Percentiles rank a stretch among this genome's conserved stretches.
These are phyloP conservation scores for Colletotrichum noveboracense DNA, from an alignment of 2,329 filamentous ascomycete species.

Conservation along the genomic window DNA sequence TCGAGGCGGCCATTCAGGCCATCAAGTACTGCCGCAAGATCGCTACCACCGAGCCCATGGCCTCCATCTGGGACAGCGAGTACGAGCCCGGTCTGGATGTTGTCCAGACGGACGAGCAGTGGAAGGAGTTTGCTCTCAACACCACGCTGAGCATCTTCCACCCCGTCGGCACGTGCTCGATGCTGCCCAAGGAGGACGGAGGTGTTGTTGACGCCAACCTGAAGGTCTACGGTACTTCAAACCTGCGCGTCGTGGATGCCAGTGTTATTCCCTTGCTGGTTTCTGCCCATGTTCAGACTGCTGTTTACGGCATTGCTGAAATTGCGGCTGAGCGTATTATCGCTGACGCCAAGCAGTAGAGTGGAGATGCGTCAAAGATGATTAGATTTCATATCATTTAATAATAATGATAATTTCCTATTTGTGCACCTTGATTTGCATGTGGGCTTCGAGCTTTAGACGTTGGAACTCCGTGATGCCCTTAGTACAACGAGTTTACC, in stretches of 20 bases:
- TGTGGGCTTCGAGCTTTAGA: not conserved
- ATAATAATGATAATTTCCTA: not conserved
- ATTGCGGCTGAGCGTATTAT: slow-evolving; percentile 39
- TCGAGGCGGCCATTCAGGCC: slow-evolving; percentile 33
- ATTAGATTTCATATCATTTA: not conserved
- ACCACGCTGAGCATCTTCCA: slow-evolving; percentile 38
- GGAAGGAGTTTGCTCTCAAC: slow-evolving; percentile 22
- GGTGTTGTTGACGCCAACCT: slow-evolving; percentile 50
- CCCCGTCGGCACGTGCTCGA: slow-evolving; percentile 48
- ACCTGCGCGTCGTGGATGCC: slow-evolving; percentile 54
- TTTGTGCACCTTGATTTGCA: not conserved
- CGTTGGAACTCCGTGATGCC: no score
- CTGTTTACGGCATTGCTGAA: slow-evolving; percentile 59
- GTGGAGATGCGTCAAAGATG: not conserved
- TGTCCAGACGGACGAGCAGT: slow-evolving; percentile 24
- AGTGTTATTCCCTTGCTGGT: slow-evolving; percentile 53
- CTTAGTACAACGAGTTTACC: not conserved
- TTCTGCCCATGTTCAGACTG: slow-evolving; percentile 54
- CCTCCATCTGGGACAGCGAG: slow-evolving; percentile 34
- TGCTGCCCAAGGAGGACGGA: slow-evolving; percentile 49
- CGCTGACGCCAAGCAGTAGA: not conserved
- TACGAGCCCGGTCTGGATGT: slow-evolving; percentile 35
- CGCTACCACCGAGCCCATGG: slow-evolving; percentile 34
- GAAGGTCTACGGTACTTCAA: slow-evolving; percentile 52
- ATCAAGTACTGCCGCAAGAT: slow-evolving; percentile 36